Conservation (phyloP, 2,329 filamentous ascomycete genomes). For the Talaromyces islandicus region DNA sequence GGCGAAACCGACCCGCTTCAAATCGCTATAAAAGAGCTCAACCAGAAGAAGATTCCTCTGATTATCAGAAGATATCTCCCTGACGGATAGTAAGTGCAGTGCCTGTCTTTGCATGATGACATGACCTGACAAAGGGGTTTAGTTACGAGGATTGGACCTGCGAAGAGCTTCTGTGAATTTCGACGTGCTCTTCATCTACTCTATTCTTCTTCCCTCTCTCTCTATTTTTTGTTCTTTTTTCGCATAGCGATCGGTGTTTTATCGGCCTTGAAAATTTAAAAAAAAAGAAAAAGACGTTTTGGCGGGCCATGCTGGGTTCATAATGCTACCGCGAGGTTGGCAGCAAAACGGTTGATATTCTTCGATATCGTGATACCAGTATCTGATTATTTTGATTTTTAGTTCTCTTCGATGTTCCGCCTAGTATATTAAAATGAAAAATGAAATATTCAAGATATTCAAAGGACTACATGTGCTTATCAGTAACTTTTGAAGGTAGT, state of each 20-base stretch:
- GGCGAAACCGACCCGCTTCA: constrained; percentile 96
- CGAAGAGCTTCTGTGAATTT: constrained; percentile 72
- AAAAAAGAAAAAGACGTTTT: constrained; percentile 1
- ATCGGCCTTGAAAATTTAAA: constrained; percentile 10
- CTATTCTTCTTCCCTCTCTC: constrained; percentile 15
- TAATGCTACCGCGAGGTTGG: not conserved
- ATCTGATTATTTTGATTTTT: not conserved
- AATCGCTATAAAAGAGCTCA: constrained; percentile 94
- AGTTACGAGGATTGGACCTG: constrained; percentile 99
- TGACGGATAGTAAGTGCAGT: constrained; percentile 75
- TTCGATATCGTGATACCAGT: not conserved
- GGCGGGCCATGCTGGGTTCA: not conserved
- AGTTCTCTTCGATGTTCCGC: not conserved
- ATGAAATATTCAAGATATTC: not conserved
- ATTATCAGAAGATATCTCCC: constrained; percentile 94
- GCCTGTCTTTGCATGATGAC: not conserved
- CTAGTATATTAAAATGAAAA: not conserved
- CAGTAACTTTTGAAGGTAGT: not conserved
- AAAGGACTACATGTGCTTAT: not conserved
- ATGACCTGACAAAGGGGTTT: constrained; percentile 10
- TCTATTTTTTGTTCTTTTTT: constrained; percentile 14
- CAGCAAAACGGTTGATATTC: not conserved
- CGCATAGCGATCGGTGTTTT: constrained; percentile 40
- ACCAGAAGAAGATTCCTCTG: constrained; percentile 96
- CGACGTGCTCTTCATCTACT: constrained; percentile 13